Percentiles rank a stretch among this genome's conserved stretches.
These are phyloP conservation scores for Fusarium zealandicum DNA, from an alignment of 2,329 filamentous ascomycete species.

Conservation along the genomic window DNA sequence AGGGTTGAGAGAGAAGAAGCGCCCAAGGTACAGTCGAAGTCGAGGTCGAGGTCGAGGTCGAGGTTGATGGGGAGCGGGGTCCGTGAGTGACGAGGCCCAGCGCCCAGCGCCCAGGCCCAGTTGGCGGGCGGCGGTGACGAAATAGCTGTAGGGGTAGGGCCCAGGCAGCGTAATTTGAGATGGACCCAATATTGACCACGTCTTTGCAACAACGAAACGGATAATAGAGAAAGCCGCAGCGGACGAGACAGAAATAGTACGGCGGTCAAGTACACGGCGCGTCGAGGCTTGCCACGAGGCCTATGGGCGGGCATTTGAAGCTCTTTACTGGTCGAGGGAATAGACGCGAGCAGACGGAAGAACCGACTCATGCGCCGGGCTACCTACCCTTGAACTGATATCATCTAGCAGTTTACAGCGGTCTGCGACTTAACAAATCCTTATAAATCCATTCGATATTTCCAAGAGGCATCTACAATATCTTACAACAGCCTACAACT, in stretches of 20 bases:
- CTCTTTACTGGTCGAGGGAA: neutral
- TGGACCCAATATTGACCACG: no score
- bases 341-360: neutral
- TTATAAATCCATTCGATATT: no score
- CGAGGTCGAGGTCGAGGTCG: no score
- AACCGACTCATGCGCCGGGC: no score
- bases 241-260: neutral
- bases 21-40: slow-evolving; percentile 22
- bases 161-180: neutral
- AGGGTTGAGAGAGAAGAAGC: slow-evolving; percentile 21
- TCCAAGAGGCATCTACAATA: no score
- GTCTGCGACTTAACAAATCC: no score
- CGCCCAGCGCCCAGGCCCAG: slow-evolving; percentile 27
- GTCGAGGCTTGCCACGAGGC: neutral
- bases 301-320: neutral
- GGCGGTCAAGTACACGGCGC: neutral
- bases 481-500: no score
- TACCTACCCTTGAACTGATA: no score
- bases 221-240: slow-evolving; percentile 12
- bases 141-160: slow-evolving; percentile 31
- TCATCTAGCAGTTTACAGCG: no score
- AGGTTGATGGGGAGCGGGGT: slow-evolving; percentile 37
- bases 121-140: slow-evolving; percentile 40
- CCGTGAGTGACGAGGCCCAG: slow-evolving; percentile 19
- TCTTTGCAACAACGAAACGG: neutral